Percentiles rank a stretch among this genome's conserved stretches.
Conservation (phyloP, 495 filamentous ascomycete genomes). For the Hypomontagnella submonticulosa region DNA sequence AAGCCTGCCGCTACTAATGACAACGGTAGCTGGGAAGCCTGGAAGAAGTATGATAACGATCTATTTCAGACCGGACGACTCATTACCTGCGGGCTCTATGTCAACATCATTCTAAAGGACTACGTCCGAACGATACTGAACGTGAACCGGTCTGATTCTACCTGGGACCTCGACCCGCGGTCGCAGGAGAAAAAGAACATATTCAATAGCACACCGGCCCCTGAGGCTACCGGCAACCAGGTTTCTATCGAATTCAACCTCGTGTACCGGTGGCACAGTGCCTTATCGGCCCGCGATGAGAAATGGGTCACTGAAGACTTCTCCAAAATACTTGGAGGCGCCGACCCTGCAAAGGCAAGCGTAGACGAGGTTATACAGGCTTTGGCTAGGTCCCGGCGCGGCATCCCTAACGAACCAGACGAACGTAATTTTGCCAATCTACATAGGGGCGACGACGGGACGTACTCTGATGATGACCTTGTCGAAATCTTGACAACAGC, state of each 20-base stretch:
- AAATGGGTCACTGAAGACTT: slow-evolving; percentile 71
- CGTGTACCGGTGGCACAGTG: slow-evolving; percentile 76
- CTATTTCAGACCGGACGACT: slow-evolving; percentile 85
- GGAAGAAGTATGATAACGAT: slow-evolving; percentile 81
- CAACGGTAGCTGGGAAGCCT: slow-evolving; percentile 66
- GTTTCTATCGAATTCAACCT: slow-evolving; percentile 77
- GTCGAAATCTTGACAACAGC: slow-evolving; percentile 66
- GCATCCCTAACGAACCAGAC: slow-evolving; percentile 62
- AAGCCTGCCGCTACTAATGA: slow-evolving; percentile 62
- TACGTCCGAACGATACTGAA: slow-evolving; percentile 89
- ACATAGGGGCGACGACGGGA: slow-evolving; percentile 62
- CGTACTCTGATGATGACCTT: slow-evolving; percentile 66
- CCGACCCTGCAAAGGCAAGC: slow-evolving; percentile 58
- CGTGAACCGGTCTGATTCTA: slow-evolving; percentile 75
- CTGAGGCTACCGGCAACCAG: slow-evolving; percentile 74
- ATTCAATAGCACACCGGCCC: slow-evolving; percentile 64
- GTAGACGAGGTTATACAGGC: slow-evolving; percentile 63
- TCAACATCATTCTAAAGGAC: slow-evolving; percentile 84
- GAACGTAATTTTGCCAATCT: slow-evolving; percentile 67
- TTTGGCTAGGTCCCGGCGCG: slow-evolving; percentile 62
- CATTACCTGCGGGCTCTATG: slow-evolving; percentile 83
- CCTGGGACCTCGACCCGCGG: slow-evolving; percentile 83
- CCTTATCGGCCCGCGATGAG: slow-evolving; percentile 69
- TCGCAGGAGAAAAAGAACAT: slow-evolving; percentile 65
- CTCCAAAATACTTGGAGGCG: slow-evolving; percentile 62